Evolutionary conservation across 2,329 filamentous ascomycete genomes (phyloP).

Genomic region (Teratosphaeria gauchensis): DNA sequence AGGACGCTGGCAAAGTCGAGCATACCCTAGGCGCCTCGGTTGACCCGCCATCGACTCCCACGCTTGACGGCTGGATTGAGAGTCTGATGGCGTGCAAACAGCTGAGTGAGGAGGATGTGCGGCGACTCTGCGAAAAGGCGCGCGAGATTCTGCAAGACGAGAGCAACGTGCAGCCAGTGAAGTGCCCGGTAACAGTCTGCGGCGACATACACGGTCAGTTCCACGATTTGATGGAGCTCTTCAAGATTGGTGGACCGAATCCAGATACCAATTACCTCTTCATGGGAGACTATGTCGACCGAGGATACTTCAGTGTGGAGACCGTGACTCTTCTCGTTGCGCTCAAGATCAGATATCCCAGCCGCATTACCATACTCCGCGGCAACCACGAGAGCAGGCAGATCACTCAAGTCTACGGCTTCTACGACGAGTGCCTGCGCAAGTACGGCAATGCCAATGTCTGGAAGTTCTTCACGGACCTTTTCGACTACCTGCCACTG

Average conservation of each 20-base stretch:
- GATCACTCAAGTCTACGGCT: conserved; percentile 98
- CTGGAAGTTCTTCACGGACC: conserved; percentile 98
- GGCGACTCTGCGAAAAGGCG: conserved; percentile 96
- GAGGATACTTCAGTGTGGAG: conserved; percentile 98
- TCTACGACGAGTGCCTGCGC: conserved; percentile 97
- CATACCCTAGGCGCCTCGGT: conserved; percentile 55
- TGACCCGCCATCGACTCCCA: conserved; percentile 83
- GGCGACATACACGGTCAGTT: conserved; percentile 99
- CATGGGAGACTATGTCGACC: conserved; percentile 98
- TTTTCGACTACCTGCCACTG: conserved; percentile 96
- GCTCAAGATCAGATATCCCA: conserved; percentile 94
- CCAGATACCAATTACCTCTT: conserved; percentile 99
- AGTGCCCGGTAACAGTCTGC: conserved; percentile 98
- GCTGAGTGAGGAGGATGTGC: conserved; percentile 85
- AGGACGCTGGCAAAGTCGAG: conserved; percentile 82
- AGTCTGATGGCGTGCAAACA: conserved; percentile 98
- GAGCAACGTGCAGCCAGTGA: conserved; percentile 98
- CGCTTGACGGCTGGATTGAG: conserved; percentile 97
- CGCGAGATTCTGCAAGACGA: conserved; percentile 94
- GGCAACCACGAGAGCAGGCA: conserved; percentile 98
- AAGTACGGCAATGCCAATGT: conserved; percentile 99
- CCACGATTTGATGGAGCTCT: conserved; percentile 97
- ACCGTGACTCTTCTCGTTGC: conserved; percentile 93
- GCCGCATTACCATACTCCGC: conserved; percentile 95
- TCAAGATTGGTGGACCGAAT: conserved; percentile 96